Conservation (phyloP, 345 rosid species). For the Anastatica hierochuntica region DNA sequence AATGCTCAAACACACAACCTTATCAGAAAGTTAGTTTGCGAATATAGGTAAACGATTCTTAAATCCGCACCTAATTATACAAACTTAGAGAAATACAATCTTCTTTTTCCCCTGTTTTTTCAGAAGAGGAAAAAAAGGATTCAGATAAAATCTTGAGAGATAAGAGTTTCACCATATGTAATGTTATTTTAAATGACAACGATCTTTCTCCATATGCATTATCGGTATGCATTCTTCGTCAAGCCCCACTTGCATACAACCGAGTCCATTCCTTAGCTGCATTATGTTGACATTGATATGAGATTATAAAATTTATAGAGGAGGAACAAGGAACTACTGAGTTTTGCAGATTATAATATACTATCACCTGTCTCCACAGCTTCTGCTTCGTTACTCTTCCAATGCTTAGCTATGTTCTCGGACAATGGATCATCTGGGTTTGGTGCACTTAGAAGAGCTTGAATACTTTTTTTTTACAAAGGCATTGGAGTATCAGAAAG, state of each 20-base stretch:
- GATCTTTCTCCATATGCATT: conserved; percentile 19
- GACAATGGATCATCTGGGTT: conserved; percentile 98
- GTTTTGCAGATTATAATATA: neutral
- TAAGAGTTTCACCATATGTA: conserved; percentile 26
- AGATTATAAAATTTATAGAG: neutral
- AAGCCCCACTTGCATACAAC: conserved; percentile 83
- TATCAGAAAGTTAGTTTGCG: conserved; percentile 11
- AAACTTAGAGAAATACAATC: conserved; percentile 14
- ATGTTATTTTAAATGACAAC: conserved; percentile 23
- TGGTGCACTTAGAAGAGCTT: conserved; percentile 96
- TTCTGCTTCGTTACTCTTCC: conserved; percentile 74
- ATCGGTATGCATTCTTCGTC: conserved; percentile 17
- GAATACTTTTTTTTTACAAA: conserved; percentile 35
- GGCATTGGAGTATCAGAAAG: neutral
- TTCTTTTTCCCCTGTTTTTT: conserved; percentile 5
- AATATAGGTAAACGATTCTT: conserved; percentile 20
- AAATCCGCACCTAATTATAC: conserved; percentile 21
- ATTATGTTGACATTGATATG: conserved; percentile 11
- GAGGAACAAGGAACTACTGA: neutral
- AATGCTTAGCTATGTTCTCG: conserved; percentile 96
- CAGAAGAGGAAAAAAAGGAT: conserved; percentile 1
- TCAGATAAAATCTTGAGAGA: conserved; percentile 21
- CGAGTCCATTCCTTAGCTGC: conserved; percentile 99
- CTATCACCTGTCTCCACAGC: conserved; percentile 31
- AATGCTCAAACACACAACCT: conserved; percentile 5